Evolutionary conservation across 495 filamentous ascomycete genomes (phyloP).

Genomic region (Hypoxylon lienhwacheense): DNA sequence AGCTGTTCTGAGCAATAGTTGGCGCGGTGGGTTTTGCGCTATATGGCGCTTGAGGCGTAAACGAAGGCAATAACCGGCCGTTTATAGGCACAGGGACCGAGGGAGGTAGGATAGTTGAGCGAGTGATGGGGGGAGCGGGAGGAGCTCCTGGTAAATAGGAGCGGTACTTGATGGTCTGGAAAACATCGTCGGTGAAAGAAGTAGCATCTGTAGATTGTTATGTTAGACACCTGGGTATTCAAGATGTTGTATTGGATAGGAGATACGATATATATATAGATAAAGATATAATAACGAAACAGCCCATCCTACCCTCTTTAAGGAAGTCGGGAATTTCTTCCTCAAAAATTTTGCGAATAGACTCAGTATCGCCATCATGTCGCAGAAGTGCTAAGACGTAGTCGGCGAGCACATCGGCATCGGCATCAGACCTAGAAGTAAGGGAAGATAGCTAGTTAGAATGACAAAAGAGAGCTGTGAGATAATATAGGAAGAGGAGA

Average conservation of each 20-base stretch:
- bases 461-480: background rate
- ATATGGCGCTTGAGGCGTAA: conserved; percentile 20
- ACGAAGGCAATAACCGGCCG: conserved; percentile 14
- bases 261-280: conserved; percentile 6
- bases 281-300: conserved; percentile 3
- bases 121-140: conserved; percentile 29
- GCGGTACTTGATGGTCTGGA: conserved; percentile 68
- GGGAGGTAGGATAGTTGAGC: conserved; percentile 28
- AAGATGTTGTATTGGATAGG: background rate
- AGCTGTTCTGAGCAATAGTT: conserved; percentile 26
- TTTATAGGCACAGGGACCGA: conserved; percentile 20
- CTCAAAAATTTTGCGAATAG: conserved; percentile 72
- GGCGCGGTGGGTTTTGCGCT: conserved; percentile 1
- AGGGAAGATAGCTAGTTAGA: conserved; percentile 21
- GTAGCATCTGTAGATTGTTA: conserved; percentile 59
- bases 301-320: conserved; percentile 63
- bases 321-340: conserved; percentile 86
- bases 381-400: conserved; percentile 90
- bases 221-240: no score
- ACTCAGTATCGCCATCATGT: conserved; percentile 73
- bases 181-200: conserved; percentile 83
- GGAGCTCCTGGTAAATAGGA: conserved; percentile 60
- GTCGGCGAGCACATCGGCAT: conserved; percentile 92
- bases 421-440: conserved; percentile 79
- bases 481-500: background rate